A percentile compares a stretch with the other conserved stretches of the same genome.
phyloP scores from a whole-genome alignment of 1,284 basidiomycete species.

The Volvariella surrecta region DNA sequence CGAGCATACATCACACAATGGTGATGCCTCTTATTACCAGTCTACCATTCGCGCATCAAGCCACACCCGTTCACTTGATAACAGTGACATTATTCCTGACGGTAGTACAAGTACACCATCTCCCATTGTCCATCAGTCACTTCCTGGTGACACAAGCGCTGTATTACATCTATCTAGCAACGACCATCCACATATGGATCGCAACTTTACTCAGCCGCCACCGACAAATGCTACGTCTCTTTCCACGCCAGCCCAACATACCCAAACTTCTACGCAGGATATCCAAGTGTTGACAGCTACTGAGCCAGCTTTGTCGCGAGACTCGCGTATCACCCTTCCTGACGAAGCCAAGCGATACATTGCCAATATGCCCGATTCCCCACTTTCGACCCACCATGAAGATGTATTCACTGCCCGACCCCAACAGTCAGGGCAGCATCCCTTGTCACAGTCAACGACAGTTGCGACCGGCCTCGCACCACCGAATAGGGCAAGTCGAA shows the following conservation, averaged over 20 bases:
- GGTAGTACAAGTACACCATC: too few relatives aligned
- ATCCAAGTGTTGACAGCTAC: constrained; percentile 21
- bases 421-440: not conserved
- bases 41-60: constrained; percentile 12
- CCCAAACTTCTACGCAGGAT: constrained; percentile 8
- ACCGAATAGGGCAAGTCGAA: constrained; percentile 12
- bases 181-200: too few relatives aligned
- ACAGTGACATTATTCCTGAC: too few relatives aligned
- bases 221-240: constrained; percentile 5
- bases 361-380: constrained; percentile 55
- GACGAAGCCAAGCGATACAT: constrained; percentile 70
- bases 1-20: constrained; percentile 10
- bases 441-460: too few relatives aligned
- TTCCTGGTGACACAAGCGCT: too few relatives aligned
- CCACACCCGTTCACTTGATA: constrained; percentile 7
- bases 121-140: too few relatives aligned
- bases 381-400: constrained; percentile 41
- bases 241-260: constrained; percentile 8
- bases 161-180: too few relatives aligned
- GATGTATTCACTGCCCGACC: constrained; percentile 24
- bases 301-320: constrained; percentile 27
- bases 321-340: constrained; percentile 60
- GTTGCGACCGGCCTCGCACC: constrained; percentile 11
- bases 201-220: constrained; percentile 2
- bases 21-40: constrained; percentile 13